Conservation (phyloP, 148 eudicot genomes). For the Mesembryanthemum crystallinum region DNA sequence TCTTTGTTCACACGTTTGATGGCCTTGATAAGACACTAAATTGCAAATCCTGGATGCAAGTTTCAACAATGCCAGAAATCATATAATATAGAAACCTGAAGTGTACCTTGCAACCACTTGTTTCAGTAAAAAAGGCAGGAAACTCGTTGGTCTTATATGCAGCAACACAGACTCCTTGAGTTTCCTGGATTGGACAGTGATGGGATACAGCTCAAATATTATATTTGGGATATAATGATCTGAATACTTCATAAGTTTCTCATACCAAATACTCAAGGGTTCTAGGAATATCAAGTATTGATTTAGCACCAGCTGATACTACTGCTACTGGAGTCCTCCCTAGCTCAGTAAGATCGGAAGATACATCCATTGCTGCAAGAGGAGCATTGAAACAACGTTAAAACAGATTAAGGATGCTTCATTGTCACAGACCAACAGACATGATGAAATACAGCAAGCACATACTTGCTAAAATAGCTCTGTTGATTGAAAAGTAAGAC, state of each 20-base stretch:
- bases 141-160: slow-evolving; percentile 84
- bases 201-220: slow-evolving; percentile 11
- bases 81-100: not conserved
- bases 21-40: not conserved
- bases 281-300: slow-evolving; percentile 93
- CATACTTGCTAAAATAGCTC: not conserved
- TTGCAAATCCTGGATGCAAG: not conserved
- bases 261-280: slow-evolving; percentile 92
- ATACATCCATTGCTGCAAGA: slow-evolving; percentile 87
- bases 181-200: slow-evolving; percentile 58
- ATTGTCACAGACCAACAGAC: not conserved
- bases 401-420: not conserved
- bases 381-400: slow-evolving; percentile 1
- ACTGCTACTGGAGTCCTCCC: slow-evolving; percentile 89
- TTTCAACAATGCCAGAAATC: not conserved
- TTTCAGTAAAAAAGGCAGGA: slow-evolving; percentile 91
- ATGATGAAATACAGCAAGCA: not conserved
- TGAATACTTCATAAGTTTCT: slow-evolving; percentile 4
- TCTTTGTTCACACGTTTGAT: not conserved
- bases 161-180: slow-evolving; percentile 94
- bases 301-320: slow-evolving; percentile 90
- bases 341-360: slow-evolving; percentile 95
- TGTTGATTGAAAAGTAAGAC: not conserved
- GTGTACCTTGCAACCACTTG: slow-evolving; percentile 82
- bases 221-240: not conserved